phyloP scores from a whole-genome alignment of 768 basidiomycete genomes.

The Asterophora lycoperdoides region DNA sequence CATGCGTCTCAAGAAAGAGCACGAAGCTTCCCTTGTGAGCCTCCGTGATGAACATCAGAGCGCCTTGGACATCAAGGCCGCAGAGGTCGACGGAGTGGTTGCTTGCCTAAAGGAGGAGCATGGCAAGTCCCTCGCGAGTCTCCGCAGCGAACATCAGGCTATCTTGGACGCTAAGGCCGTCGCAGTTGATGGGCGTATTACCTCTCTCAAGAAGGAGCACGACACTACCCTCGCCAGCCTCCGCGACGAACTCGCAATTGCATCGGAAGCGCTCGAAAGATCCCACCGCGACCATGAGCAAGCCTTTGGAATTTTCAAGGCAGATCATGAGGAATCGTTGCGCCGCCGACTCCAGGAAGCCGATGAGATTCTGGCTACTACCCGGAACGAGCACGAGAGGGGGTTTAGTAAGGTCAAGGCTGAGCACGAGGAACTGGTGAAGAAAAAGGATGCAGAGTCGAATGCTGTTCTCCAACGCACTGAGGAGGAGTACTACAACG shows the following conservation, averaged over 20 bases:
- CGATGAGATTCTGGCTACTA: conserved; percentile 41
- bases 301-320: conserved; percentile 52
- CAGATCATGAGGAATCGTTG: conserved; percentile 52
- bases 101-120: conserved; percentile 49
- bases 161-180: too few relatives aligned
- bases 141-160: too few relatives aligned
- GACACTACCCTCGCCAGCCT: too few relatives aligned
- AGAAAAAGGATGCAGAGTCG: conserved; percentile 58
- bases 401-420: conserved; percentile 41
- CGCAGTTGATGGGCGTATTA: too few relatives aligned
- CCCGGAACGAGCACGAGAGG: conserved; percentile 53
- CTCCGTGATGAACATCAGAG: conserved; percentile 41
- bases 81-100: conserved; percentile 42
- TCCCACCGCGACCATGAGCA: conserved; percentile 56
- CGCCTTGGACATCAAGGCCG: conserved; percentile 21
- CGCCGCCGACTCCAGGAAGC: conserved; percentile 52
- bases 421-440: conserved; percentile 54
- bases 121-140: conserved; percentile 21
- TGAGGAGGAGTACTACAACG: conserved; percentile 80
- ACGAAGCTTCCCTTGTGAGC: conserved; percentile 34
- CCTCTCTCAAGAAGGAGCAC: too few relatives aligned
- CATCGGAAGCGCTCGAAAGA: conserved; percentile 39
- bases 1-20: conserved; percentile 45
- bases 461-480: conserved; percentile 58
- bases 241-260: conserved; percentile 38